Percentiles rank a stretch among this genome's conserved stretches.
These are phyloP conservation scores for Setaria viridis DNA, from an alignment of 202 grass and related monocot species.

Conservation along the genomic window DNA sequence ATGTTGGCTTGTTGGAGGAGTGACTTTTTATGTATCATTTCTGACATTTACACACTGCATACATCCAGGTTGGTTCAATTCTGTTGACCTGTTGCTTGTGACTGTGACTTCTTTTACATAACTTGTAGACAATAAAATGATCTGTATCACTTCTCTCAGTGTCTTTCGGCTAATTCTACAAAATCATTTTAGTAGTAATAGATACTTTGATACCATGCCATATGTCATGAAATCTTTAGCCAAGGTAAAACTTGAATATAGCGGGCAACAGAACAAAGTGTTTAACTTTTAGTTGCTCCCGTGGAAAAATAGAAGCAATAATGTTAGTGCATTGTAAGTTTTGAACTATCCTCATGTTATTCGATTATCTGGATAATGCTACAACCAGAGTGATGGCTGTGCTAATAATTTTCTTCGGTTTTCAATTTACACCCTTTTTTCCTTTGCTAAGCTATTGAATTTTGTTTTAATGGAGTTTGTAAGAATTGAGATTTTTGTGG, in stretches of 20 bases:
- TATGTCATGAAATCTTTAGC: background rate
- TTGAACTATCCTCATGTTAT: background rate
- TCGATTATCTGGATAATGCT: background rate
- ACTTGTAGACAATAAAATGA: background rate
- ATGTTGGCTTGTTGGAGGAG: too few relatives aligned
- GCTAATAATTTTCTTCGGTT: background rate
- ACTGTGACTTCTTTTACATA: background rate
- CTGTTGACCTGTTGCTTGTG: background rate
- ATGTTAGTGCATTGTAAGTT: background rate
- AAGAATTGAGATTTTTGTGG: background rate
- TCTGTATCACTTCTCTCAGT: background rate
- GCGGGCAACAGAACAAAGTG: background rate
- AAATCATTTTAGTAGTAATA: background rate
- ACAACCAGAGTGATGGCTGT: background rate
- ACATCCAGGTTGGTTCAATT: background rate
- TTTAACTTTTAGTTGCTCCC: background rate
- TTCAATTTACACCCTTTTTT: background rate
- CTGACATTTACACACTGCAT: background rate
- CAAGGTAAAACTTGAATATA: background rate
- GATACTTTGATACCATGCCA: background rate
- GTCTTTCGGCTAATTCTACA: background rate
- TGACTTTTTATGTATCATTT: background rate
- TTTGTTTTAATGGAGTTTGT: background rate
- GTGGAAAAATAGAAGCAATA: background rate
- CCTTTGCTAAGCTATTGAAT: background rate